Conservation (phyloP, 2,329 filamentous ascomycete species). For the Fusarium falciforme region DNA sequence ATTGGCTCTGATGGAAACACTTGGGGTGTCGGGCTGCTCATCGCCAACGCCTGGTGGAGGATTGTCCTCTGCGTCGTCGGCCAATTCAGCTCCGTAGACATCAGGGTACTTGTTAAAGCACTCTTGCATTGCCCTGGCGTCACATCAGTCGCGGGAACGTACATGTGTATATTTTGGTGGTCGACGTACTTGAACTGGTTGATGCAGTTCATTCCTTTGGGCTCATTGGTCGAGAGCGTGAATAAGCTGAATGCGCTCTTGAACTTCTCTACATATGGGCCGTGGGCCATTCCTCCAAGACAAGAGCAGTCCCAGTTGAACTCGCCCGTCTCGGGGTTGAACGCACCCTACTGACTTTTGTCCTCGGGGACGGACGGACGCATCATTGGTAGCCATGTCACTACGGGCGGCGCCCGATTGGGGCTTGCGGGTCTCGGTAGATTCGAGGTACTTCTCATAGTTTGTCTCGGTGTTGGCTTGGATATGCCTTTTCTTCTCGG, state of each 20-base stretch:
- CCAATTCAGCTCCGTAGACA: background rate
- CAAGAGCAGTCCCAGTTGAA: background rate
- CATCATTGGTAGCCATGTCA: background rate
- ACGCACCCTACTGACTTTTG: background rate
- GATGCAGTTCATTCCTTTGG: background rate
- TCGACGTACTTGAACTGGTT: background rate
- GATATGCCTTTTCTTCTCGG: background rate
- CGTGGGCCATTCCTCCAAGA: background rate
- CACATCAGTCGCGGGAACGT: background rate
- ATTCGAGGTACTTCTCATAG: background rate
- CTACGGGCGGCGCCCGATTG: background rate
- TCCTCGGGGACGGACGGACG: accelerated
- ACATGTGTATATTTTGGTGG: background rate
- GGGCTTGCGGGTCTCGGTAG: background rate
- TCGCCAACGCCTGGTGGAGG: background rate
- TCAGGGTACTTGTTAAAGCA: background rate
- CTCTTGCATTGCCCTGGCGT: background rate
- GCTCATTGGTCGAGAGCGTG: background rate
- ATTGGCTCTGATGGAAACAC: background rate
- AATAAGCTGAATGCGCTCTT: background rate
- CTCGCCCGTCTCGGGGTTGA: background rate
- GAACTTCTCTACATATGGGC: background rate
- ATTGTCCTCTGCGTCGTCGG: background rate
- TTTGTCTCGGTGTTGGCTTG: background rate
- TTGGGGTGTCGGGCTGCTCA: background rate